phyloP scores from a whole-genome alignment of 2,329 filamentous ascomycete species.

The Cadophora sp. region DNA sequence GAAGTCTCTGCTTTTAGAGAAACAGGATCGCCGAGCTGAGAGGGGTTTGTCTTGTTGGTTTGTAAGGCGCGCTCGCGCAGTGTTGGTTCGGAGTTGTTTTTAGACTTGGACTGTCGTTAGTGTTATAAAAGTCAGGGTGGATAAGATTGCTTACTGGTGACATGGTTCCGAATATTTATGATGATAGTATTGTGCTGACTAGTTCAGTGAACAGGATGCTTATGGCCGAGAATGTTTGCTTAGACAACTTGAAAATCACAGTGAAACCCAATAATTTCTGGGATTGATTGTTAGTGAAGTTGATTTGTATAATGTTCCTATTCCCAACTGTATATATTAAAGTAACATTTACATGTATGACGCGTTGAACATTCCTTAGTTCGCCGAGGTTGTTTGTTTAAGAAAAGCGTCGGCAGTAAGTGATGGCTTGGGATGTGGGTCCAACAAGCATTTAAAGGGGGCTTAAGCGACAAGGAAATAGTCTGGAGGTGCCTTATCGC shows the following conservation, averaged over 20 bases:
- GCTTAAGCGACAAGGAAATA: background rate
- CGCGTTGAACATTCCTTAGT: slow-evolving; percentile 20
- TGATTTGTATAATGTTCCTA: too few species aligned
- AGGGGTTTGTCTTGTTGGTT: slow-evolving; percentile 33
- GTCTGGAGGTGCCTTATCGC: background rate
- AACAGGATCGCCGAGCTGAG: slow-evolving; percentile 35
- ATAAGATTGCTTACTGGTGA: background rate
- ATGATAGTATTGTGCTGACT: background rate
- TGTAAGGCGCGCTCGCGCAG: slow-evolving; percentile 31
- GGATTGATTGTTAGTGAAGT: too few species aligned
- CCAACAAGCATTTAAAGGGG: background rate
- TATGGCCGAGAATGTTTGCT: too few species aligned
- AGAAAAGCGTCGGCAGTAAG: slow-evolving; percentile 1
- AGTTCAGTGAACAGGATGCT: background rate
- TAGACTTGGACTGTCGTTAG: background rate
- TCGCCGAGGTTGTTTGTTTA: slow-evolving; percentile 19
- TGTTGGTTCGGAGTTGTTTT: slow-evolving; percentile 18
- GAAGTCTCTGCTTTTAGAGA: slow-evolving; percentile 34
- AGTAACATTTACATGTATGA: slow-evolving; percentile 25
- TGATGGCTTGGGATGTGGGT: slow-evolving; percentile 1
- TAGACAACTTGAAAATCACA: too few species aligned
- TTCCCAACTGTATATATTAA: background rate
- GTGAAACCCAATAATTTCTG: too few species aligned
- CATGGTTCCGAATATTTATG: background rate
- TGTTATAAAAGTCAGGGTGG: background rate